A percentile compares a stretch with the other conserved stretches of the same genome.
Conservation (phyloP, 2,329 filamentous ascomycete species). For the Clarireedia paspali region DNA sequence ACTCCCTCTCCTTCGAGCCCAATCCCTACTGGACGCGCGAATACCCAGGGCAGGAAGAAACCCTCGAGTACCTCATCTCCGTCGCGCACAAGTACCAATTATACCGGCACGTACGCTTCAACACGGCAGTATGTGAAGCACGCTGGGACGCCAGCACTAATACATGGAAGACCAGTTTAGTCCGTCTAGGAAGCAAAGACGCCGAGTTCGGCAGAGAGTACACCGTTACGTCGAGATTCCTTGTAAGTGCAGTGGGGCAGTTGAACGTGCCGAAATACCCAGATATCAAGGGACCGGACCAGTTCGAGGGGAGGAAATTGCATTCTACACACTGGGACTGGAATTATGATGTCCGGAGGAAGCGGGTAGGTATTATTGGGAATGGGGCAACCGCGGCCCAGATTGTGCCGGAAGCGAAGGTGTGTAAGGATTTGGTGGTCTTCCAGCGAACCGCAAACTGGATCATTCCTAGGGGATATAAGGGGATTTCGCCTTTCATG, state of each 20-base stretch:
- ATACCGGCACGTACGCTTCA: conserved; percentile 50
- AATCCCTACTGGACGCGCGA: conserved; percentile 48
- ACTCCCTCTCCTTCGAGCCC: conserved; percentile 52
- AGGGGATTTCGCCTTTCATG: conserved; percentile 31
- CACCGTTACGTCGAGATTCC: conserved; percentile 46
- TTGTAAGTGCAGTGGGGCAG: conserved; percentile 51
- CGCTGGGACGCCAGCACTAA: conserved; percentile 44
- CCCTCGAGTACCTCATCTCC: conserved; percentile 44
- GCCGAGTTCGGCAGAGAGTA: conserved; percentile 35
- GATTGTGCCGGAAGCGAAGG: conserved; percentile 49
- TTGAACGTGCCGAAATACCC: conserved; percentile 49
- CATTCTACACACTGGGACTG: conserved; percentile 55
- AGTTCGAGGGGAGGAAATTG: conserved; percentile 39
- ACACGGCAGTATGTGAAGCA: conserved; percentile 42
- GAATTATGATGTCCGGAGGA: conserved; percentile 45
- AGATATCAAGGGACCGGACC: conserved; percentile 36
- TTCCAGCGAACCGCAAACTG: conserved; percentile 54
- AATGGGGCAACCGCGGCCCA: conserved; percentile 52
- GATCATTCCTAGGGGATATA: conserved; percentile 46
- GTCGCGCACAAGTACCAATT: conserved; percentile 46
- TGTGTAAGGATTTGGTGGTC: conserved; percentile 41
- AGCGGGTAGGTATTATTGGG: conserved; percentile 51
- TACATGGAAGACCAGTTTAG: conserved; percentile 44
- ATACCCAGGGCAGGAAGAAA: conserved; percentile 53
- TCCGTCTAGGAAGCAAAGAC: conserved; percentile 32